These are phyloP conservation scores for Fistulina hepatica DNA, from an alignment of 1,284 basidiomycete genomes.

Conservation along the genomic window DNA sequence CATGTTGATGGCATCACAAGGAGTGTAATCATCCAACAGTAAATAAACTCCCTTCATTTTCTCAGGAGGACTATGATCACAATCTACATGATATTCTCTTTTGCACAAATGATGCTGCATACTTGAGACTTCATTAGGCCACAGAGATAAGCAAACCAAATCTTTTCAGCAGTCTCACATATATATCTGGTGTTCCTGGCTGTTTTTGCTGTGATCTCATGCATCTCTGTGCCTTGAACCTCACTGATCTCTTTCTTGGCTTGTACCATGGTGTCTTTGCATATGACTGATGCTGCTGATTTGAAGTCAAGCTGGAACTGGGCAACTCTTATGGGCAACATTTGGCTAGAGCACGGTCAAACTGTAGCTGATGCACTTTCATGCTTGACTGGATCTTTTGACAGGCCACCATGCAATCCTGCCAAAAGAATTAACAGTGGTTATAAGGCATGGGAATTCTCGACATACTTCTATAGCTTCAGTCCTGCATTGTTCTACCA, in stretches of 20 bases:
- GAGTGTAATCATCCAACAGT: constrained; percentile 8
- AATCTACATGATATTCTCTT: constrained; percentile 6
- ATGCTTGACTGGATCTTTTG: constrained; percentile 24
- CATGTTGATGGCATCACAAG: constrained; percentile 8
- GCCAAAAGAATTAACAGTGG: constrained; percentile 26
- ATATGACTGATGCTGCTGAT: constrained; percentile 15
- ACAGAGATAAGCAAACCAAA: constrained; percentile 7
- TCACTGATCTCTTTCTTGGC: constrained; percentile 18
- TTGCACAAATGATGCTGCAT: not conserved
- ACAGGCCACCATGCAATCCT: constrained; percentile 24
- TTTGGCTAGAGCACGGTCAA: constrained; percentile 23
- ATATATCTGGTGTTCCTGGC: constrained; percentile 9
- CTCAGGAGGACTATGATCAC: not conserved
- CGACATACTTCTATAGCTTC: too few relatives aligned
- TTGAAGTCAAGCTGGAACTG: constrained; percentile 23
- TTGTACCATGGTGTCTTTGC: constrained; percentile 17
- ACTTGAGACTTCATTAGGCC: not conserved
- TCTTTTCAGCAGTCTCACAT: constrained; percentile 13
- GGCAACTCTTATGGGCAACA: constrained; percentile 18
- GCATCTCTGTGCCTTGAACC: constrained; percentile 23
- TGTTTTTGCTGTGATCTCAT: constrained; percentile 20
- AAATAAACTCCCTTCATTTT: constrained; percentile 1
- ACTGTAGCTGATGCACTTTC: constrained; percentile 17
- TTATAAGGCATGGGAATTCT: too few relatives aligned
- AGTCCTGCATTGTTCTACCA: too few relatives aligned